Conservation (phyloP, 495 filamentous ascomycete genomes). For the Halenospora varia region DNA sequence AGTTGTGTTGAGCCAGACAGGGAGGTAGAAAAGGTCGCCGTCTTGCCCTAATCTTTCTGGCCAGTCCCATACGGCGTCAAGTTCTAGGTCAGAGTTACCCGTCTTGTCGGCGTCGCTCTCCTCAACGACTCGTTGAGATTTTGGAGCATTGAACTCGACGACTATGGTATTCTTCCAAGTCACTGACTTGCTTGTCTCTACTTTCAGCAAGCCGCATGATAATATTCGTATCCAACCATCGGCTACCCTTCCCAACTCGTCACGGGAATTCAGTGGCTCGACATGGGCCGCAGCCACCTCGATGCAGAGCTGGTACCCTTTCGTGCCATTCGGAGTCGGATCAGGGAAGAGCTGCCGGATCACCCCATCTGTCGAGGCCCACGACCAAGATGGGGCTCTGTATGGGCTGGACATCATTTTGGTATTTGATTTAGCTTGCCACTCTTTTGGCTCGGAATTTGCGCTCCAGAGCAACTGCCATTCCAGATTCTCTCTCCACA, state of each 20-base stretch:
- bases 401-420: background rate
- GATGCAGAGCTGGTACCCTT: background rate
- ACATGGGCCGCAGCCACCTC: background rate
- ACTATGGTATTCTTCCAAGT: background rate
- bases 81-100: background rate
- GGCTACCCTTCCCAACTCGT: background rate
- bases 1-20: background rate
- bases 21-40: background rate
- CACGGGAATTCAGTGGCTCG: background rate
- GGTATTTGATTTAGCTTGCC: background rate
- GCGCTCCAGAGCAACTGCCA: conserved; percentile 5
- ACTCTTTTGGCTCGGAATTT: background rate
- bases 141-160: background rate
- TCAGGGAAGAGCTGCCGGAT: conserved; percentile 2
- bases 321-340: background rate
- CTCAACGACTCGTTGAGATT: too few relatives aligned
- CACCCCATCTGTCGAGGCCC: conserved; percentile 4
- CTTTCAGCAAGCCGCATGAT: background rate
- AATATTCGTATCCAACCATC: background rate
- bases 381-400: conserved; percentile 12
- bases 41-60: background rate
- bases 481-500: conserved; percentile 2
- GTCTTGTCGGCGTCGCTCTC: background rate
- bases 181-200: background rate
- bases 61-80: background rate